These are phyloP conservation scores for Psilocybe sp. DNA, from an alignment of 768 basidiomycete species.

Conservation along the genomic window DNA sequence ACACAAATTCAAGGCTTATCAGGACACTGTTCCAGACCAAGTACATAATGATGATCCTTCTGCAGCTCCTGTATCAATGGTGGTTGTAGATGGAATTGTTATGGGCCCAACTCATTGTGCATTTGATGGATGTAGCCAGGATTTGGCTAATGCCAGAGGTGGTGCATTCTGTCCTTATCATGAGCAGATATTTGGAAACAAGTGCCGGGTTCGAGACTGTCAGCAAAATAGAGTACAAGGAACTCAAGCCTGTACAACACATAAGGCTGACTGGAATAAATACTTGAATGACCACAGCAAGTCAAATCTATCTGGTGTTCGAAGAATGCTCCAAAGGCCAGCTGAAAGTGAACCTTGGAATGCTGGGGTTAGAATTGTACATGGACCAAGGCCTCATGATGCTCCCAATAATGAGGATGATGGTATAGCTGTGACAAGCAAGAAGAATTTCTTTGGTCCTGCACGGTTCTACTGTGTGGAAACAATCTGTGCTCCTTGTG, in stretches of 20 bases:
- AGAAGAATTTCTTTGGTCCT: constrained; percentile 18
- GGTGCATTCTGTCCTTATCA: constrained; percentile 22
- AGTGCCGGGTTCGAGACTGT: constrained; percentile 19
- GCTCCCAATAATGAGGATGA: constrained; percentile 16
- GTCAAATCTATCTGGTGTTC: not conserved
- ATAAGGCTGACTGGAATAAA: constrained; percentile 19
- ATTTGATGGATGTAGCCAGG: constrained; percentile 15
- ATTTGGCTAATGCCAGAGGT: constrained; percentile 18
- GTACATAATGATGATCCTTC: not conserved
- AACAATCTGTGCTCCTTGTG: constrained; percentile 27
- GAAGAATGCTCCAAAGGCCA: constrained; percentile 11
- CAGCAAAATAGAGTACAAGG: constrained; percentile 2
- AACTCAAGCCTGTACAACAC: constrained; percentile 21
- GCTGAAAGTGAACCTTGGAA: constrained; percentile 13
- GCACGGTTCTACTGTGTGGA: constrained; percentile 26
- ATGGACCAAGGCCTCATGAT: constrained; percentile 1
- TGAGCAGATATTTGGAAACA: constrained; percentile 14
- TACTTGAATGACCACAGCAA: constrained; percentile 4
- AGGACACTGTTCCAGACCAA: no score
- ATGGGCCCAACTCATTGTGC: constrained; percentile 20
- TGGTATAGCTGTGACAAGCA: constrained; percentile 1
- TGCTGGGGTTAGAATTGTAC: no score
- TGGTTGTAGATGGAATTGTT: constrained; percentile 15
- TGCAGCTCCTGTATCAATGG: constrained; percentile 4
- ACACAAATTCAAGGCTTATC: constrained; percentile 5